phyloP scores from a whole-genome alignment of 495 filamentous ascomycete genomes.

The Aspergillus indologenus region DNA sequence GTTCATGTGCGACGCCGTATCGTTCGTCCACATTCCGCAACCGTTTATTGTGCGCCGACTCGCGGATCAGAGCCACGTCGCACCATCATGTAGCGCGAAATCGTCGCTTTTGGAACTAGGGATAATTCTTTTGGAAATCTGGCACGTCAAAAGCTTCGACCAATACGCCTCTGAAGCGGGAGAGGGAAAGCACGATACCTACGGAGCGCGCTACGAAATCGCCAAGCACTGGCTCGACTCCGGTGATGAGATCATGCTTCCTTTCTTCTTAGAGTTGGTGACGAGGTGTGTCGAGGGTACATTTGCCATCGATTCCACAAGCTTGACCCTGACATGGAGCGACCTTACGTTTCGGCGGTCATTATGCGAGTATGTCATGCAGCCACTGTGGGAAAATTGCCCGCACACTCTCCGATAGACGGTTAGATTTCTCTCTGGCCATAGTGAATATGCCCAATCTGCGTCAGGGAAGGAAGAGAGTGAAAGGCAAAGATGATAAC shows the following conservation, averaged over 20 bases:
- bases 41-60: conserved; percentile 1
- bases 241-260: neutral
- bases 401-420: neutral
- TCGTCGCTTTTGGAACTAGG: conserved; percentile 11
- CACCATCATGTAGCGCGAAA: neutral
- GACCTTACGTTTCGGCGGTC: conserved; percentile 9
- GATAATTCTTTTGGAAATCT: conserved; percentile 12
- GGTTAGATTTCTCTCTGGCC: too few species aligned
- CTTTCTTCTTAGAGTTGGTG: conserved; percentile 3
- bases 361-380: conserved; percentile 10
- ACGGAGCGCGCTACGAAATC: neutral
- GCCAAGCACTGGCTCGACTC: conserved; percentile 1
- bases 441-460: too few species aligned
- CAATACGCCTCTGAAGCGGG: neutral
- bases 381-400: conserved; percentile 12
- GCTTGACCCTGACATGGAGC: conserved; percentile 4
- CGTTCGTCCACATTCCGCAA: neutral
- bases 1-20: neutral
- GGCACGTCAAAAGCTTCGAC: neutral
- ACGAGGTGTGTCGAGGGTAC: conserved; percentile 11
- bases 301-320: conserved; percentile 5
- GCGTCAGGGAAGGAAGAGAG: too few species aligned
- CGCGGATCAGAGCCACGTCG: neutral
- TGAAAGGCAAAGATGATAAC: too few species aligned
- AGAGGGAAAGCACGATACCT: neutral